Base-by-base conservation (phyloP, 495 filamentous ascomycete species). In the Pyrenopolyporus hunteri region DNA sequence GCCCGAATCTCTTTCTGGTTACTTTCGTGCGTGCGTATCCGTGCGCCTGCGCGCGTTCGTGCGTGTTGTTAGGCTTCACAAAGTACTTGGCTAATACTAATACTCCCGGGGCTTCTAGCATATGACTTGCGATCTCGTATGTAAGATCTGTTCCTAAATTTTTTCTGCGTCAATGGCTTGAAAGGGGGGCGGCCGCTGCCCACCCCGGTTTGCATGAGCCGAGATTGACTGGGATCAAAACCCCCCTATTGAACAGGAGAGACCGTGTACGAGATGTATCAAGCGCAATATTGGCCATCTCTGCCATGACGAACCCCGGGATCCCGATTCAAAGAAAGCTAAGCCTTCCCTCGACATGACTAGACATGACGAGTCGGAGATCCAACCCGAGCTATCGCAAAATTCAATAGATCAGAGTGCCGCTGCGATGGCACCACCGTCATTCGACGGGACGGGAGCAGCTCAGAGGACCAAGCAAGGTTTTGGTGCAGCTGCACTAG, bases 91-190 rank as follows among this genome's bases (percentile, higher is more conserved):
- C 57, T 57, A 66, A 60, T 60, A 57, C 57, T 57, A 43, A 51
- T 52, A 31, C 19, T 56, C 46, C 64, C 75, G 73, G 65, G 62
- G 74, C 70, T 73, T 77, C 78, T 78, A 96, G 90, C 94, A 98
- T 88, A 98, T 98, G 94, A 98, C 95, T 74, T 98, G 94, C 84
- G 95, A 98, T 85, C 89, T 93, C 81, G 93, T 96, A 93, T 84
- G 91, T 86, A 76, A 69, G 76, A 72, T 74, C 73, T 74, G 66
- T 74, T 73, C 69, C 67, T 75, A 73, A n/a, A n/a, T n/a, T 51
- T 62, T 32, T 66, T 50, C 70, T 75, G 67, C 71, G 69, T 71
- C 64, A 66, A 74, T 78, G 71, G 74, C 77, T 78, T 70, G 66
- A n/a, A n/a, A n/a, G n/a, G 66, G 66, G 56, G 43, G 39, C 39